Conservation (phyloP, 1,284 basidiomycete genomes). For the Trichosporon coremiiforme region DNA sequence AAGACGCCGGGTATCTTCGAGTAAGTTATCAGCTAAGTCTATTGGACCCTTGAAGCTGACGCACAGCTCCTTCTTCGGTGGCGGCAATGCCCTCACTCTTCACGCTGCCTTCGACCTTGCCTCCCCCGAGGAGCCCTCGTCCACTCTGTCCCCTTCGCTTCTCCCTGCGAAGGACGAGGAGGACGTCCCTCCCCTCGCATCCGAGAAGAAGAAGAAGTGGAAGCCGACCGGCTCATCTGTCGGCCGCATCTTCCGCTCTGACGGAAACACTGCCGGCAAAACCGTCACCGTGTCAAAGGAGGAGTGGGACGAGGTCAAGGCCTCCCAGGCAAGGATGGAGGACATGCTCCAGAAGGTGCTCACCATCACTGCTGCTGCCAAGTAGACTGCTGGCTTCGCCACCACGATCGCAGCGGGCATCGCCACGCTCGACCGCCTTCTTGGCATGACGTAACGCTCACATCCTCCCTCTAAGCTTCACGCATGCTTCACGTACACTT, state of each 20-base stretch:
- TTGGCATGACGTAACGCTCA: not conserved
- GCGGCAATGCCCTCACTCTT: slow-evolving; percentile 47
- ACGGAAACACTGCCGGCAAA: slow-evolving; percentile 34
- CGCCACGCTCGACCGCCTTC: not conserved
- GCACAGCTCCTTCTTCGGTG: slow-evolving; percentile 44
- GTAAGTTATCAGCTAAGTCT: slow-evolving; percentile 34
- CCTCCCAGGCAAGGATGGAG: slow-evolving; percentile 47
- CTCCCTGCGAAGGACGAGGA: slow-evolving; percentile 14
- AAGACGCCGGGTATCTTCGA: slow-evolving; percentile 37
- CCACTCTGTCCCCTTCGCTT: slow-evolving; percentile 8
- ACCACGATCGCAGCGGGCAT: too few species aligned
- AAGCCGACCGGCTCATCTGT: slow-evolving; percentile 1
- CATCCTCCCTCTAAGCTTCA: not conserved
- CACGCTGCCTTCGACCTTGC: slow-evolving; percentile 51
- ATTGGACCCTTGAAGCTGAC: not conserved
- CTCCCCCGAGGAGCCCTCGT: slow-evolving; percentile 35
- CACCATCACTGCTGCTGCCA: slow-evolving; percentile 22
- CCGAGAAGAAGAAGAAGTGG: slow-evolving; percentile 7
- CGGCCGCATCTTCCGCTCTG: slow-evolving; percentile 26
- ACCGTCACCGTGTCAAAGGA: slow-evolving; percentile 23
- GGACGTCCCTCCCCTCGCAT: slow-evolving; percentile 24
- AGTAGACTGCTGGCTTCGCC: too few species aligned
- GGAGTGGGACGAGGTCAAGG: slow-evolving; percentile 43
- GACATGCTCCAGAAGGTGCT: slow-evolving; percentile 43
- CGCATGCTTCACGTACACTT: too few species aligned